Conservation (phyloP, 768 basidiomycete species). For the Paxillus ammoniavirescens region DNA sequence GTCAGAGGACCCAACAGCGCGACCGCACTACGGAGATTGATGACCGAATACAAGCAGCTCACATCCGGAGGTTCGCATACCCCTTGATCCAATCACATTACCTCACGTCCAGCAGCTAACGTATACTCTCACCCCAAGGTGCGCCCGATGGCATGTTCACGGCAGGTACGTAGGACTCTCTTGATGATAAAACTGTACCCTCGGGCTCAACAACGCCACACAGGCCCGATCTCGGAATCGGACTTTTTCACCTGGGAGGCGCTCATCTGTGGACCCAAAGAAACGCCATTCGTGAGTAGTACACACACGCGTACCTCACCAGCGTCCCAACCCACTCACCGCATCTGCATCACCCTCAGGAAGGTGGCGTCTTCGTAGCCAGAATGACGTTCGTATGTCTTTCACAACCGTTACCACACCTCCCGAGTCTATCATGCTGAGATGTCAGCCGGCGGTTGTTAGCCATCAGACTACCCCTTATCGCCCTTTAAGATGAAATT, state of each 20-base stretch:
- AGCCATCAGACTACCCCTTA: conserved; percentile 94
- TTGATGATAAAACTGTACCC: not conserved
- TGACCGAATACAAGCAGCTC: conserved; percentile 91
- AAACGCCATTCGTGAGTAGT: conserved; percentile 86
- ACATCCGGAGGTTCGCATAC: conserved; percentile 63
- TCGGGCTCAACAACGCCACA: not conserved
- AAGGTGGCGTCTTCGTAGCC: conserved; percentile 93
- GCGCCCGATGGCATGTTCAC: conserved; percentile 97
- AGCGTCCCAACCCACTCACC: not conserved
- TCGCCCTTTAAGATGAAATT: conserved; percentile 99
- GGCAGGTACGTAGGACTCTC: conserved; percentile 50
- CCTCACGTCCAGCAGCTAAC: not conserved
- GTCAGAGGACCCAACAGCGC: conserved; percentile 52
- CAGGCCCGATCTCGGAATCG: conserved; percentile 86
- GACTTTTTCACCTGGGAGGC: conserved; percentile 98
- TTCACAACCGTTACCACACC: conserved; percentile 15
- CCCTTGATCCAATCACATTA: too few relatives aligned
- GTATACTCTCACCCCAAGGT: conserved; percentile 42
- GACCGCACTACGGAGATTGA: conserved; percentile 81
- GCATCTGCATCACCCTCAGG: conserved; percentile 45
- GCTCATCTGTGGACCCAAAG: conserved; percentile 89
- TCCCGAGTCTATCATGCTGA: conserved; percentile 7
- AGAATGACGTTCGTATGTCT: conserved; percentile 83
- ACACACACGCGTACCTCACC: too few relatives aligned
- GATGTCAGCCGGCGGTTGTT: not conserved